Conservation (phyloP, 2,329 filamentous ascomycete species). For the Basipetospora chlamydospora region DNA sequence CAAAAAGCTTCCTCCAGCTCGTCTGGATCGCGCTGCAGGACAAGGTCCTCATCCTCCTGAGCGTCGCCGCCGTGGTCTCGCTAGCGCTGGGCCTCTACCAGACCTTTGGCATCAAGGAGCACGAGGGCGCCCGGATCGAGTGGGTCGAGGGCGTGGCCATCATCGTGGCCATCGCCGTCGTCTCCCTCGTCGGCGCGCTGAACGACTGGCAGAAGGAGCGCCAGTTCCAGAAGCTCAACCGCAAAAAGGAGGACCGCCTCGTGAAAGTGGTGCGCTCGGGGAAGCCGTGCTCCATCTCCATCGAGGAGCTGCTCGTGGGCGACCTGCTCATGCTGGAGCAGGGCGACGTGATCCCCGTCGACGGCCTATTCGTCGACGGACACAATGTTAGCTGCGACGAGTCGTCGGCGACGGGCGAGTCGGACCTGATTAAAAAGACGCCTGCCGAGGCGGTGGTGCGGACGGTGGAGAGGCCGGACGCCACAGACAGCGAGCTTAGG, state of each 20-base stretch:
- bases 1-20: slow-evolving; percentile 43
- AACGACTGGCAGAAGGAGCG: slow-evolving; percentile 57
- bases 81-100: slow-evolving; percentile 54
- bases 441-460: slow-evolving; percentile 41
- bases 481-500: slow-evolving; percentile 9
- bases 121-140: slow-evolving; percentile 32
- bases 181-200: slow-evolving; percentile 45
- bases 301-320: slow-evolving; percentile 53
- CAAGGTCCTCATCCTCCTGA: slow-evolving; percentile 52
- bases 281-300: slow-evolving; percentile 46
- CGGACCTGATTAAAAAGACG: slow-evolving; percentile 55
- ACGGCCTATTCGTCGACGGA: slow-evolving; percentile 50
- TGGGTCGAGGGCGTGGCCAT: slow-evolving; percentile 58
- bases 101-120: slow-evolving; percentile 35
- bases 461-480: slow-evolving; percentile 25
- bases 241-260: slow-evolving; percentile 45
- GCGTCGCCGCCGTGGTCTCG: slow-evolving; percentile 49
- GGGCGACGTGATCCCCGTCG: slow-evolving; percentile 55
- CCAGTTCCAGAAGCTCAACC: slow-evolving; percentile 48
- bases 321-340: slow-evolving; percentile 55
- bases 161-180: slow-evolving; percentile 48
- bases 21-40: slow-evolving; percentile 57
- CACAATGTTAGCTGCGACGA: slow-evolving; percentile 48
- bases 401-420: slow-evolving; percentile 59
- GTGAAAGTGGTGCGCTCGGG: slow-evolving; percentile 55